Percentiles rank a stretch among this genome's conserved stretches.
Evolutionary conservation across 73 alveolate genomes (phyloP).

Genomic region (Symbiodinium natans): DNA sequence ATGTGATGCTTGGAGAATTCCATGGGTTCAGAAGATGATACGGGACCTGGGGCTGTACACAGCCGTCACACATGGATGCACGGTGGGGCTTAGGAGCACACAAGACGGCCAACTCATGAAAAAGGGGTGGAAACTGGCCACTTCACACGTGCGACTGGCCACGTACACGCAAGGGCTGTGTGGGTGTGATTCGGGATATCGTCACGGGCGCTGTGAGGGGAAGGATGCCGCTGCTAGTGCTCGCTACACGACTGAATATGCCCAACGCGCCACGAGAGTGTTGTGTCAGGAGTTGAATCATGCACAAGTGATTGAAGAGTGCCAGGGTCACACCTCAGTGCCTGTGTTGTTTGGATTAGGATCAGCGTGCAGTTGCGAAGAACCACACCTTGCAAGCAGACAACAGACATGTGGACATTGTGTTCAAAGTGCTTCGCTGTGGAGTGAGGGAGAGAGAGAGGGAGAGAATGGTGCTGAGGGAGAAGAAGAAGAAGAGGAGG

Average conservation of each 20-base stretch:
- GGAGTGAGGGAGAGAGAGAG: neutral
- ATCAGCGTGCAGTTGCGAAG: neutral
- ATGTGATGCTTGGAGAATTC: slow-evolving; percentile 21
- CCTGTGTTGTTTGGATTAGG: neutral
- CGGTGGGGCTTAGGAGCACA: neutral
- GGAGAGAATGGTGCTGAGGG: neutral
- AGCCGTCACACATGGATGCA: neutral
- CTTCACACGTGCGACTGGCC: neutral
- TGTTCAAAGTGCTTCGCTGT: neutral
- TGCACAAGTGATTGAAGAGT: neutral
- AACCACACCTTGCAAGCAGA: neutral
- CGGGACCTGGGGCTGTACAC: neutral
- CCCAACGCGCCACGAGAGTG: neutral
- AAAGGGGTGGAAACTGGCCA: neutral
- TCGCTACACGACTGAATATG: neutral
- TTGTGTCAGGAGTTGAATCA: neutral
- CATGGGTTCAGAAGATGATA: neutral
- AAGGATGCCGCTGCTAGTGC: neutral
- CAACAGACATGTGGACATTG: neutral
- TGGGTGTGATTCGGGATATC: neutral
- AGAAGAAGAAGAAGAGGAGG: neutral
- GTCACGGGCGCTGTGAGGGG: neutral
- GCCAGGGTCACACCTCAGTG: neutral
- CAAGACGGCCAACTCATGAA: neutral
- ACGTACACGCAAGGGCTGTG: neutral